These are phyloP conservation scores for Tricholoma sp. DNA, from an alignment of 768 basidiomycete genomes.

Conservation along the genomic window DNA sequence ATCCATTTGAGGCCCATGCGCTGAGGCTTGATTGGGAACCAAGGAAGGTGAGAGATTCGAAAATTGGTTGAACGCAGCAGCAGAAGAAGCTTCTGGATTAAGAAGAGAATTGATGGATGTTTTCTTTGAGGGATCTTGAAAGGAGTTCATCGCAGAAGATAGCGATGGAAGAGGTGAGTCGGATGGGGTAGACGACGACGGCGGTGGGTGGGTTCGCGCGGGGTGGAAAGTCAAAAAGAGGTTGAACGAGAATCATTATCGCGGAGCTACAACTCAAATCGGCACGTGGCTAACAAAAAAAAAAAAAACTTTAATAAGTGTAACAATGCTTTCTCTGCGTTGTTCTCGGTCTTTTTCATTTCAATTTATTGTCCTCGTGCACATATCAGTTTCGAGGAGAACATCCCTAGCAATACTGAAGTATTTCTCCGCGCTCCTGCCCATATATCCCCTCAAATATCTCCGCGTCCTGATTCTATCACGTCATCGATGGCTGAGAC, in stretches of 20 bases:
- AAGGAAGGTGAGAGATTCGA: constrained; percentile 16
- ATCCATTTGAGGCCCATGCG: constrained; percentile 18
- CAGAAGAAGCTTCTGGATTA: constrained; percentile 34
- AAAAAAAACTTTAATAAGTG: too few relatives aligned
- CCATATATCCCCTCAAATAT: too few relatives aligned
- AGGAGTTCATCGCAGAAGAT: constrained; percentile 21
- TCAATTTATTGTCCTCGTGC: too few relatives aligned
- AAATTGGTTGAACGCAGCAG: constrained; percentile 15
- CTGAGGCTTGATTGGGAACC: constrained; percentile 14
- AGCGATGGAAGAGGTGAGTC: not conserved
- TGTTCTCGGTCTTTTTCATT: not conserved
- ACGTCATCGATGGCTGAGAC: not conserved
- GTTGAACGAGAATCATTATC: constrained; percentile 1
- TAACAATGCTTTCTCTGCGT: not conserved
- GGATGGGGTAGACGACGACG: not conserved
- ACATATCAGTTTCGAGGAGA: too few relatives aligned
- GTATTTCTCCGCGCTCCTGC: not conserved
- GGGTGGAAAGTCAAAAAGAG: not conserved
- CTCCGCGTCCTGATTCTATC: not conserved
- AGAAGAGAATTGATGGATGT: constrained; percentile 37
- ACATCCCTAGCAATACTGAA: not conserved
- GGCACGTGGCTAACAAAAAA: not conserved
- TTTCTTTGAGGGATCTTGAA: constrained; percentile 36
- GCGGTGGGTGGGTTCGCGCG: not conserved
- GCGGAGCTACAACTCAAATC: constrained; percentile 1